Base-by-base conservation (phyloP, 768 basidiomycete species). In the Boletus fagicola region DNA sequence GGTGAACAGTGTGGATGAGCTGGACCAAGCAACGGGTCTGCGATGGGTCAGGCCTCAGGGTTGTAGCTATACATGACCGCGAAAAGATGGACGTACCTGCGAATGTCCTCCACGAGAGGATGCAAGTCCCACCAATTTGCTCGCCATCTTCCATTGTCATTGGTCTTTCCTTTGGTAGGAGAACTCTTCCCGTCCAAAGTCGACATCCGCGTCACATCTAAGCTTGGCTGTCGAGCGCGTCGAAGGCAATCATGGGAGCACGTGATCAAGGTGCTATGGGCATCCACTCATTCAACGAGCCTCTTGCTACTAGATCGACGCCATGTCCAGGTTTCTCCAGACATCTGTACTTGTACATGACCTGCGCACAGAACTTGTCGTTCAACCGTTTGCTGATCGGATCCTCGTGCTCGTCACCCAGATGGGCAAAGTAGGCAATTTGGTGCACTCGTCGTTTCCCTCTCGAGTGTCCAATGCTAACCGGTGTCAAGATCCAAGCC, bases 341-440 rank as follows among this genome's bases (percentile, higher is more conserved):
- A 71, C 78, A 24, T 78, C 80, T 10, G 75, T 79, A 39, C 67
- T 77, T 5, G 64, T 94, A 12, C 68, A 81, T 44, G 88, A 83
- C 13, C 72, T 78, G 13, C 72, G 68, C 18, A 97, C 92, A 2
- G 86, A 95, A 53, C 74, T 97, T 16, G 62, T 94, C 45, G 68
- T 95, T 8, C 93, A 97, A 65, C 76, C 77, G 0, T 98, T 84
- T 68, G 81, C 83, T 52, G 95, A 98, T 74, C 81, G 92, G 26
- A 76, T 84, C 13, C 77, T 98, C 20, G 86, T 97, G n/a, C 77
- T 97, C 24, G 79, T 98, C 52, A 94, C 93, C 1, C 95, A 98
- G 72, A 70, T 92, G 59, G 90, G 91, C 39, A 95, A 94, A 82
- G 87, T 96, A 13, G 95, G 95, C 54, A 85, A 80, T 67, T 69